Conservation (phyloP, 257 asterid species). For the Nicotiana tabacum region DNA sequence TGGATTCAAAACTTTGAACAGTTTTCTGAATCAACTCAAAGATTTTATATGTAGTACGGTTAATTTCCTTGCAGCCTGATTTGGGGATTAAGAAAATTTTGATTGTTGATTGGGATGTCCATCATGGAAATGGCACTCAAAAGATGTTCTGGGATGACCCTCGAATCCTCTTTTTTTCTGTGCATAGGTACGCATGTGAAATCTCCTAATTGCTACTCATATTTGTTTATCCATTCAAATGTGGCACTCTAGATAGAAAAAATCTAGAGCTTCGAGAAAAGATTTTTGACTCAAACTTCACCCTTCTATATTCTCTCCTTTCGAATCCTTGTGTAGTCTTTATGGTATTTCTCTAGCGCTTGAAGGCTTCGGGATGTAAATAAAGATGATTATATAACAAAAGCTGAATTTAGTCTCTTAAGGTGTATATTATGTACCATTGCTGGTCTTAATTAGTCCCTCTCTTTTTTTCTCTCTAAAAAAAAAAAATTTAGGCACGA, state of each 20-base stretch:
- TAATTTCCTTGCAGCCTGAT: constrained; percentile 44
- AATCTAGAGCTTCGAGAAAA: background rate
- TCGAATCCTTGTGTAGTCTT: background rate
- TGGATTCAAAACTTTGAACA: constrained; percentile 9
- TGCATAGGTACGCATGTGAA: constrained; percentile 61
- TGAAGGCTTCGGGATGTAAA: background rate
- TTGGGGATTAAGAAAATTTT: constrained; percentile 74
- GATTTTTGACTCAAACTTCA: background rate
- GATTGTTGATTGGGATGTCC: constrained; percentile 99
- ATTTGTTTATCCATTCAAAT: background rate
- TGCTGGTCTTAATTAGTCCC: constrained; percentile 3
- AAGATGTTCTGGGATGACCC: constrained; percentile 82
- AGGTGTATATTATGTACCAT: background rate
- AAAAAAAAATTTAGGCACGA: constrained; percentile 44
- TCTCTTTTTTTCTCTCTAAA: too few species aligned
- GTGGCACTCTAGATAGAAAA: background rate
- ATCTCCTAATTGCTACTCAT: background rate
- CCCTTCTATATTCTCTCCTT: background rate
- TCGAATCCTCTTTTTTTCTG: constrained; percentile 93
- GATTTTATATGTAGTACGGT: background rate
- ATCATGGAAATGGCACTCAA: constrained; percentile 98
- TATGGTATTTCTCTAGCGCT: background rate
- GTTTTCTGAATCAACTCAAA: background rate
- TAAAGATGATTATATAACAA: background rate
- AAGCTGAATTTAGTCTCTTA: background rate